Evolutionary conservation across 169 alveolate genomes (phyloP).

Genomic region (Nephromyces sp.): DNA sequence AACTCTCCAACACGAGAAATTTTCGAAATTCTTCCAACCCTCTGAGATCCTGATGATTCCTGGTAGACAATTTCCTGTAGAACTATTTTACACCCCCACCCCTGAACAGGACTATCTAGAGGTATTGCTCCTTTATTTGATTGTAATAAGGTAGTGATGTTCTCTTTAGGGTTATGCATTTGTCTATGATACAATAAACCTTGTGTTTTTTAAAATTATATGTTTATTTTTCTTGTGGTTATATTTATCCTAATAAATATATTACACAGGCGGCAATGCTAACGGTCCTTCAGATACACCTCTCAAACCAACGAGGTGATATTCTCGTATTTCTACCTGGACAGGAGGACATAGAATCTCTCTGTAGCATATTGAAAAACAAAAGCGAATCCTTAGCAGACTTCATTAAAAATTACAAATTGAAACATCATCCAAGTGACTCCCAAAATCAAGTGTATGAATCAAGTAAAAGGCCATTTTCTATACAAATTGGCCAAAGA

Average conservation of each 20-base stretch:
- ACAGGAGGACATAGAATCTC: conserved; percentile 96
- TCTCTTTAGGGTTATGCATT: no score
- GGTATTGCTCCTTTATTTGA: conserved; percentile 5
- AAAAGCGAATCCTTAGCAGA: background rate
- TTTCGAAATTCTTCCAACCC: conserved; percentile 81
- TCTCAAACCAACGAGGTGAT: conserved; percentile 92
- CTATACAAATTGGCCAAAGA: no score
- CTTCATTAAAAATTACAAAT: no score
- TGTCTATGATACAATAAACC: no score
- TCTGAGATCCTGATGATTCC: conserved; percentile 56
- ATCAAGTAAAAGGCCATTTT: no score
- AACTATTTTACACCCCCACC: conserved; percentile 73
- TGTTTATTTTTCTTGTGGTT: no score
- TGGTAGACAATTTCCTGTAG: conserved; percentile 87
- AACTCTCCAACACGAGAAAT: conserved; percentile 94
- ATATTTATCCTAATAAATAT: no score
- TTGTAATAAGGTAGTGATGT: background rate
- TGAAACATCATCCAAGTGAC: no score
- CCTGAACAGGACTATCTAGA: conserved; percentile 95
- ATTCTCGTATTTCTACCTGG: conserved; percentile 96
- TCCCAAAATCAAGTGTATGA: no score
- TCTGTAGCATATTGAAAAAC: conserved; percentile 45
- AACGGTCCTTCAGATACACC: conserved; percentile 92
- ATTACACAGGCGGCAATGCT: conserved; percentile 77
- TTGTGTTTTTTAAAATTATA: no score